A percentile compares a stretch with the other conserved stretches of the same genome.
These are phyloP conservation scores for Aspergillus carbonarius DNA, from an alignment of 2,329 filamentous ascomycete genomes.

Conservation along the genomic window DNA sequence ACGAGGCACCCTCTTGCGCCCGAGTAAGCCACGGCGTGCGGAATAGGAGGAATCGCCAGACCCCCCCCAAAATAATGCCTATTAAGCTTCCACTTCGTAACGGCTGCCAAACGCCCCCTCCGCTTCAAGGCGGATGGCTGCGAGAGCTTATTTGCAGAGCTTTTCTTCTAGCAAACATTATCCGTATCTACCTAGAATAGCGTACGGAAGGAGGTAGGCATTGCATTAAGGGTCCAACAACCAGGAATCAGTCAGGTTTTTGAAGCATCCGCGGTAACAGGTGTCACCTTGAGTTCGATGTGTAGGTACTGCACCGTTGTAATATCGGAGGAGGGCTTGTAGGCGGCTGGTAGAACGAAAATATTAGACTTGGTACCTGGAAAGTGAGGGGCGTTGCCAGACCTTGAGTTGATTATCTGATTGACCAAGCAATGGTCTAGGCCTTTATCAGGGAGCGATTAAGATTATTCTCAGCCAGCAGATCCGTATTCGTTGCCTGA, in stretches of 20 bases:
- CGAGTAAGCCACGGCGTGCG: neutral
- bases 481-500: neutral
- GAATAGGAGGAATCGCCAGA: neutral
- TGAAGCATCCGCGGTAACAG: neutral
- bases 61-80: neutral
- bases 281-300: neutral
- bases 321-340: neutral
- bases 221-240: neutral
- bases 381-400: neutral
- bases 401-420: neutral
- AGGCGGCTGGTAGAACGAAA: neutral
- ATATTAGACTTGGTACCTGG: neutral
- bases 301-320: neutral
- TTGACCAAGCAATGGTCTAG: neutral
- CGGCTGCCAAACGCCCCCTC: neutral
- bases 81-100: neutral
- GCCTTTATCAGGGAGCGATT: neutral
- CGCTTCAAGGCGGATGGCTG: neutral
- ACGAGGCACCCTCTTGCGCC: neutral
- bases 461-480: neutral
- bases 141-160: neutral
- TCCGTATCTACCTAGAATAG: too few relatives aligned
- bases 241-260: neutral
- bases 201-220: neutral
- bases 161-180: neutral